Base-by-base conservation (phyloP, 768 basidiomycete species). In the Termitomyces sp. region DNA sequence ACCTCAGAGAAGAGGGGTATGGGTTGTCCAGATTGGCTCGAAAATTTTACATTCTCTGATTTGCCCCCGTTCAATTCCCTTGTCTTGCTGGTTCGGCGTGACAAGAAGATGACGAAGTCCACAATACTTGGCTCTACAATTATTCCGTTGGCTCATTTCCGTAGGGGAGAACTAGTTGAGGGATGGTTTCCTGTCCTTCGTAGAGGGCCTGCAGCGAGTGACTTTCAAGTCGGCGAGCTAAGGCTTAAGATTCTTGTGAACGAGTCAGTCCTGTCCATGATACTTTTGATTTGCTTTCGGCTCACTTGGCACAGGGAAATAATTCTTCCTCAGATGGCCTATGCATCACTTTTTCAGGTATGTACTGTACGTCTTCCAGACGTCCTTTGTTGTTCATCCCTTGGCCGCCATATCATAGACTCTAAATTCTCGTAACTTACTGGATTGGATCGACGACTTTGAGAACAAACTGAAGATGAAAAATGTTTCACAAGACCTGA, bases 171-270 rank as follows among this genome's bases (percentile, higher is more conserved):
- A 62, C 68, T 73, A 4, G 78, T 90, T 5, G 92, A 94, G 67
- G 92, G 92, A 14, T 94, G 90, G 90, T 94, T 86, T 69, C 88
- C 91, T 14, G 82, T 92, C 3, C 72, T 88, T 53, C 79, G 81
- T 43, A 67, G 73, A 42, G 81, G 78, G 39, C 70, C 77, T 10
- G 65, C 76, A 41, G 72, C 77, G 31, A 75, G 74, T 24, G 80
- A 84, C 63, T 65, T 82, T 44, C 87, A 88, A 65, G 78, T 84
- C 6, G 92, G 92, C 37, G 91, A 94, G 64, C 72, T 94, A 44
- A 80, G 85, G 49, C 71, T 94, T 64, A 87, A 86, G 64, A 67
- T 94, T 50, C 75, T 79, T 58, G 84, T 94, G 10, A 82, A 89
- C 58, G 93, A 94, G 89, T 91, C 59, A 61, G 80, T 76, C 39